Evolutionary conservation across 331 rosid species (phyloP).

Genomic region (Acacia concinna): DNA sequence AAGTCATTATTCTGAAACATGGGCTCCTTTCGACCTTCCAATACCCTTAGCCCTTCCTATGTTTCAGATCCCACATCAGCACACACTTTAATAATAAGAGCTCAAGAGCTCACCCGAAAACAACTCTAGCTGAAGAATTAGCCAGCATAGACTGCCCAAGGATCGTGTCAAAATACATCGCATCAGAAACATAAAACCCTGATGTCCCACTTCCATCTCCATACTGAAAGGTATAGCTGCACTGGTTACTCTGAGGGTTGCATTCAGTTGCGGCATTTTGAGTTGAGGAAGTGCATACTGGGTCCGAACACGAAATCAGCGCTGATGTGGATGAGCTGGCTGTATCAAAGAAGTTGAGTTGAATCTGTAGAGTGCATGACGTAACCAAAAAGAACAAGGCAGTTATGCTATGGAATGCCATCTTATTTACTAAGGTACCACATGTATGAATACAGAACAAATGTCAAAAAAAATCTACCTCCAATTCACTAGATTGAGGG

Average conservation of each 20-base stretch:
- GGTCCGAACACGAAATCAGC: constrained; percentile 71
- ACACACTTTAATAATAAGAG: constrained; percentile 18
- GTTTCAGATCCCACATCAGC: constrained; percentile 19
- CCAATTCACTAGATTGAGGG: constrained; percentile 82
- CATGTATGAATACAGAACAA: not conserved
- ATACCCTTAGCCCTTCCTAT: constrained; percentile 18
- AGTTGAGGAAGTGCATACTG: constrained; percentile 67
- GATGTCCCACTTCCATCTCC: constrained; percentile 98
- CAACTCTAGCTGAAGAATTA: constrained; percentile 69
- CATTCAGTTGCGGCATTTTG: constrained; percentile 64
- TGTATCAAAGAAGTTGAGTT: constrained; percentile 75
- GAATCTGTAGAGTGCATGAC: constrained; percentile 60
- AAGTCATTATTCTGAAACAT: not conserved
- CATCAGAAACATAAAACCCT: constrained; percentile 81
- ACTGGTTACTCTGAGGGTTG: constrained; percentile 67
- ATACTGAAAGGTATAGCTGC: constrained; percentile 77
- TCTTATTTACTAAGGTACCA: constrained; percentile 8
- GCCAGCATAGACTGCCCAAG: constrained; percentile 60
- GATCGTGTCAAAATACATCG: constrained; percentile 73
- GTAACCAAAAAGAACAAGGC: constrained; percentile 18
- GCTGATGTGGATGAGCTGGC: constrained; percentile 71
- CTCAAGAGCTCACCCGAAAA: constrained; percentile 78
- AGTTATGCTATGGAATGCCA: constrained; percentile 8
- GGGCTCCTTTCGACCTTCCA: constrained; percentile 4
- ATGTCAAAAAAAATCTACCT: constrained; percentile 44